A percentile compares a stretch with the other conserved stretches of the same genome.
These are phyloP conservation scores for Ceratobasidium sp. DNA, from an alignment of 1,284 basidiomycete genomes.

Conservation along the genomic window DNA sequence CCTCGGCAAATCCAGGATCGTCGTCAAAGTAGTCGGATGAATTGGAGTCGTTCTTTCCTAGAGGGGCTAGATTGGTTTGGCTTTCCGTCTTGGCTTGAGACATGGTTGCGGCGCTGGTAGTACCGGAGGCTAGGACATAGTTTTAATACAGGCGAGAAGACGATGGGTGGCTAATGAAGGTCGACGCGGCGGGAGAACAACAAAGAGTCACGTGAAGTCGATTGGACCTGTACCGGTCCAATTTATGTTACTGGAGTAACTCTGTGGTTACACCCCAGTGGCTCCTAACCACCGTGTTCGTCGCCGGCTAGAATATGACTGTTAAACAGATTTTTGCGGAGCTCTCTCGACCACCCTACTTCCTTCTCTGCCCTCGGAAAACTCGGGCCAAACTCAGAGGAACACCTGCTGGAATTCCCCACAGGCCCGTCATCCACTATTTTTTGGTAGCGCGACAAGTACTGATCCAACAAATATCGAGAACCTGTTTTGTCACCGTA, in stretches of 20 bases:
- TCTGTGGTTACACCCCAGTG: background rate
- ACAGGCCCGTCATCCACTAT: too few relatives aligned
- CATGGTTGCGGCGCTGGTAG: background rate
- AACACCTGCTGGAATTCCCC: too few relatives aligned
- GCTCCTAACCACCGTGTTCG: background rate
- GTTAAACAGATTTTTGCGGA: too few relatives aligned
- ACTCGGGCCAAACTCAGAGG: too few relatives aligned
- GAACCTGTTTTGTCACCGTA: too few relatives aligned
- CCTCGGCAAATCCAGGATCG: conserved; percentile 36
- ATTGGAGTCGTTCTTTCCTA: conserved; percentile 16
- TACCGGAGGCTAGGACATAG: background rate
- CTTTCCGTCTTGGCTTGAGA: background rate
- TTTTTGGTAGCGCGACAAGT: too few relatives aligned
- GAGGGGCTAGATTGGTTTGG: background rate
- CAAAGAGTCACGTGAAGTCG: conserved; percentile 14
- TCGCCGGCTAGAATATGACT: too few relatives aligned
- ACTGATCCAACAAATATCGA: too few relatives aligned
- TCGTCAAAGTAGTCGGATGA: conserved; percentile 43
- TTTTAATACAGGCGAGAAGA: background rate
- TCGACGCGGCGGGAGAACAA: conserved; percentile 13
- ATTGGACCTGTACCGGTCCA: conserved; percentile 13
- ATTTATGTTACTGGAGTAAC: background rate
- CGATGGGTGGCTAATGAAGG: background rate
- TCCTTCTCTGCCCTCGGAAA: too few relatives aligned
- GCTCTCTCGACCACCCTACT: too few relatives aligned